These are phyloP conservation scores for Calonectria pteridis DNA, from an alignment of 2,329 filamentous ascomycete genomes.

Conservation along the genomic window DNA sequence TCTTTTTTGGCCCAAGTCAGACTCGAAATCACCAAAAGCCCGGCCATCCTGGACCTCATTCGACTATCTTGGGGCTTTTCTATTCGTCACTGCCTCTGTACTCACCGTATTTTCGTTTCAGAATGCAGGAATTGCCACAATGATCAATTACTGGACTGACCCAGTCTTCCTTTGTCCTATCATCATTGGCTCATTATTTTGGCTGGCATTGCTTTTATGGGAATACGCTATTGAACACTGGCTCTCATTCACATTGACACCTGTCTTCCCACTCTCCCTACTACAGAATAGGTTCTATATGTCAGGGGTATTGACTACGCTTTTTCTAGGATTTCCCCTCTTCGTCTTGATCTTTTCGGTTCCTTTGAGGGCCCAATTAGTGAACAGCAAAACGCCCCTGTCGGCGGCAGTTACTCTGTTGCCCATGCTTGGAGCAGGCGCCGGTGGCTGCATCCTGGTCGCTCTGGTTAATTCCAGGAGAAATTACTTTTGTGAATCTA, in stretches of 20 bases:
- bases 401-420: background rate
- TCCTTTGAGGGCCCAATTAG: background rate
- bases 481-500: background rate
- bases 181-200: background rate
- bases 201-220: background rate
- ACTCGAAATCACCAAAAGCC: background rate
- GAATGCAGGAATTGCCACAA: background rate
- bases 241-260: background rate
- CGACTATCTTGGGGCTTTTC: background rate
- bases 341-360: background rate
- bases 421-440: background rate
- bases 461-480: background rate
- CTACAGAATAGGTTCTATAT: background rate
- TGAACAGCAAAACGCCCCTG: background rate
- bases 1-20: background rate
- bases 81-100: background rate
- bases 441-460: background rate
- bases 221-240: background rate
- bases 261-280: background rate
- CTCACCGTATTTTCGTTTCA: background rate
- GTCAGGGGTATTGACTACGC: background rate
- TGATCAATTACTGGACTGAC: background rate
- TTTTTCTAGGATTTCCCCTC: background rate
- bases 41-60: background rate
- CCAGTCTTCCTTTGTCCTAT: background rate